Evolutionary conservation across 768 basidiomycete genomes (phyloP), one percentile per base, ranked within the genome.

Genomic region (Coprinopsis cinerea): DNA sequence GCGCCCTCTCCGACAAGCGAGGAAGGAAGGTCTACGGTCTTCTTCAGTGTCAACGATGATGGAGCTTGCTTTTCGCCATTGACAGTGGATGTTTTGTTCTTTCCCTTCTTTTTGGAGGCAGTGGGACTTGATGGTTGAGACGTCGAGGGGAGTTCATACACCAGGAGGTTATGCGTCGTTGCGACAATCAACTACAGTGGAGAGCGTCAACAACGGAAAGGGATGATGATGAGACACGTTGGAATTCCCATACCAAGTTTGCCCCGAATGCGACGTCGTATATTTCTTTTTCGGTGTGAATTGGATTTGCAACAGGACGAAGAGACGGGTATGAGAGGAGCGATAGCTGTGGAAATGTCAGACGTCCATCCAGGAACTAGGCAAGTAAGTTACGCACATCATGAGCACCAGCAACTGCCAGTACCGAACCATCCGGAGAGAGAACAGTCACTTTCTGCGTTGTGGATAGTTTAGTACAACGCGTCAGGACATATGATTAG

Each of bases 371-470:
- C 54, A 51, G 45, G 5, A 44, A 13, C 54, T 22, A 22, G 27
- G n/a, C 44, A 24, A 30, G 17, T 2, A 4, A 32, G 27, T 54
- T 34, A 57, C 75, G 54, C 59, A 92, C 89, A 60, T 83, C 77
- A 58, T 80, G 80, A 53, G 77, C 76, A 2, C 92, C 91, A 20
- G 83, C 90, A 28, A 83, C 78, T 3, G 81, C 85, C 4, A 95
- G 62, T 34, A 85, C 63, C 22, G 67, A 72, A 20, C 77, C 75
- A 56, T 84, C 74, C 4, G 83, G 82, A 34, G 92, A 92, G 48
- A 97, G 69, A 1, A 81, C 76, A 1, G 92, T 93, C 20, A 93
- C 84, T 82, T 90, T 94, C 94, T 96, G 20, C 17, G 4, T 1
- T 2, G 62, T 47, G 25, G 28, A 32, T 26, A 43, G 22, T 44